phyloP scores from a whole-genome alignment of 176 grass and related monocot species.

The Juncus effusus region DNA sequence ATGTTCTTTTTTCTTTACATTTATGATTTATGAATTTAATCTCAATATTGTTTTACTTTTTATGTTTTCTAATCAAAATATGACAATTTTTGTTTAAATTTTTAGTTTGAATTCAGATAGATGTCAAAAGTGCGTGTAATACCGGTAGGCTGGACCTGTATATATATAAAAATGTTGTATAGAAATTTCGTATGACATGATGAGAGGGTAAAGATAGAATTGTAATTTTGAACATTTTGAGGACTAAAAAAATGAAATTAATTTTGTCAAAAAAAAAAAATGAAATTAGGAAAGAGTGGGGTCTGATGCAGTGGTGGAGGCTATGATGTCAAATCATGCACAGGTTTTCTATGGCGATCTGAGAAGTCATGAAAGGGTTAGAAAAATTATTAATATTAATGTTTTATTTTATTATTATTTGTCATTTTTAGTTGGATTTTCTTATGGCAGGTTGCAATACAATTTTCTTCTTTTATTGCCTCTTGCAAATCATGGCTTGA shows the following conservation, averaged over 20 bases:
- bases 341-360: constrained; percentile 78
- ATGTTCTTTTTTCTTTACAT: not conserved
- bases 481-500: constrained; percentile 64
- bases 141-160: no score
- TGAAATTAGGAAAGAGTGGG: constrained; percentile 60
- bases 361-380: constrained; percentile 88
- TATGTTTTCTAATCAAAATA: no score
- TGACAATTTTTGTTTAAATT: no score
- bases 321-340: constrained; percentile 69
- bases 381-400: constrained; percentile 3
- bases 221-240: no score
- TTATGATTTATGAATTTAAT: no score
- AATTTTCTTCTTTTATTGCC: constrained; percentile 62
- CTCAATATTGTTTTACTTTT: no score
- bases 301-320: constrained; percentile 53
- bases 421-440: not conserved
- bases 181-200: not conserved
- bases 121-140: no score
- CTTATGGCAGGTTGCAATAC: constrained; percentile 50
- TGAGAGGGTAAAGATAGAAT: no score
- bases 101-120: no score
- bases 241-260: no score
- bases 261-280: no score
- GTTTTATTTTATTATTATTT: not conserved
- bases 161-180: no score